Evolutionary conservation across 2,329 filamentous ascomycete genomes (phyloP).

Genomic region (Tolypocladium ophioglossoides): DNA sequence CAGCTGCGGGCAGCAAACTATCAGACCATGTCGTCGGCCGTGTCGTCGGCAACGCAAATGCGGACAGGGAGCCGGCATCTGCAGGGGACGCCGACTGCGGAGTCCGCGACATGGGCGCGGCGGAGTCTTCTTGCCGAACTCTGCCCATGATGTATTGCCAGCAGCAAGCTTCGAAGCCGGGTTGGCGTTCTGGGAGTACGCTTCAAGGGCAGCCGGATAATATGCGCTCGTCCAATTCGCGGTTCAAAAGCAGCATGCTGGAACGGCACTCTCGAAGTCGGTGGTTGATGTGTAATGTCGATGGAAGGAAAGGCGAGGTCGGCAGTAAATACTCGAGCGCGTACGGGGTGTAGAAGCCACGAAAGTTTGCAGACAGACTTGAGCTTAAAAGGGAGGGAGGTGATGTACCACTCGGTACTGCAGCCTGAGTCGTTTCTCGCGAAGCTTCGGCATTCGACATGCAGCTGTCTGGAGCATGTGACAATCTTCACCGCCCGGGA

Average conservation of each 20-base stretch:
- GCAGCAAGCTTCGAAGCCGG: not conserved
- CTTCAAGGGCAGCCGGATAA: not conserved
- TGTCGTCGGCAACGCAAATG: slow-evolving; percentile 2
- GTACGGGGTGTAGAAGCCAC: not conserved
- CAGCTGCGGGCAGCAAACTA: slow-evolving; percentile 3
- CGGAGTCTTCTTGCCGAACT: slow-evolving; percentile 6
- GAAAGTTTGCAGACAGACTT: not conserved
- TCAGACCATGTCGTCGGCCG: too few species aligned
- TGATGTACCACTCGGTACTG: not conserved
- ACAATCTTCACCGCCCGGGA: not conserved
- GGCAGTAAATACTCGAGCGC: not conserved
- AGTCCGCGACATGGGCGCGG: slow-evolving; percentile 8
- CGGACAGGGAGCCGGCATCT: slow-evolving; percentile 3
- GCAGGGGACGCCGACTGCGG: slow-evolving; percentile 5
- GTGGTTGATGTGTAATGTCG: not conserved
- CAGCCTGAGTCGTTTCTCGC: not conserved
- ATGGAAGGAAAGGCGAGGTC: not conserved
- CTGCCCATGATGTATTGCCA: slow-evolving; percentile 2
- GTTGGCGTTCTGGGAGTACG: not conserved
- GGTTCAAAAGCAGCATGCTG: not conserved
- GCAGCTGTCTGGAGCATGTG: not conserved
- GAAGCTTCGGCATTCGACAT: not conserved
- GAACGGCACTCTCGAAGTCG: not conserved
- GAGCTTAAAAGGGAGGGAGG: not conserved
- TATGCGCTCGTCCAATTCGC: not conserved